These are phyloP conservation scores for Syzygium aqueum DNA, from an alignment of 345 rosid species.

Conservation along the genomic window DNA sequence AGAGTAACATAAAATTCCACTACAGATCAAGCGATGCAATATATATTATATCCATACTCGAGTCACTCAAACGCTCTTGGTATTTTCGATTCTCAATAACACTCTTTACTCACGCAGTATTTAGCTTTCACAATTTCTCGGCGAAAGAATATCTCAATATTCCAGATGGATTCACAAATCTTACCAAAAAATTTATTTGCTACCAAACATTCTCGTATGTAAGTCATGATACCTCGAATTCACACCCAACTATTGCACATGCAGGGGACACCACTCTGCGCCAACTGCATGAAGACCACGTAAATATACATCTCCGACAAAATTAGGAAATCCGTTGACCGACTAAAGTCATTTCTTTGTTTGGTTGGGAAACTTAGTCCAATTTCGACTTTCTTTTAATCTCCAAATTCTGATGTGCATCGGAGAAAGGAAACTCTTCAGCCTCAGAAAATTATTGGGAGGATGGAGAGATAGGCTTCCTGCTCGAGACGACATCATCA, in stretches of 20 bases:
- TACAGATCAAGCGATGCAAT: neutral
- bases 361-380: neutral
- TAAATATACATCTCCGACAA: neutral
- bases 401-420: too few relatives aligned
- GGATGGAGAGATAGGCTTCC: too few relatives aligned
- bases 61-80: neutral
- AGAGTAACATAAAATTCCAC: neutral
- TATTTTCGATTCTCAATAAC: neutral
- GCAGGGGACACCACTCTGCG: neutral
- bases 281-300: neutral
- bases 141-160: neutral
- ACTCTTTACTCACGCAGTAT: accelerated
- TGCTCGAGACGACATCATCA: neutral
- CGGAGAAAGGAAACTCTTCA: too few relatives aligned
- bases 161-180: neutral
- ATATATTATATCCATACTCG: neutral
- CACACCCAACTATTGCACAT: neutral
- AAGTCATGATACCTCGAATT: neutral
- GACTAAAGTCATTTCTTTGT: neutral
- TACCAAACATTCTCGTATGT: neutral
- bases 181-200: neutral
- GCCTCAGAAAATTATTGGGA: too few relatives aligned
- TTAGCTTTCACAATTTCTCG: neutral
- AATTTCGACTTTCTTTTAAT: too few relatives aligned
- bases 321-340: too few relatives aligned